Evolutionary conservation across 2,329 filamentous ascomycete genomes (phyloP).

Genomic region (Ilyonectria destructans): DNA sequence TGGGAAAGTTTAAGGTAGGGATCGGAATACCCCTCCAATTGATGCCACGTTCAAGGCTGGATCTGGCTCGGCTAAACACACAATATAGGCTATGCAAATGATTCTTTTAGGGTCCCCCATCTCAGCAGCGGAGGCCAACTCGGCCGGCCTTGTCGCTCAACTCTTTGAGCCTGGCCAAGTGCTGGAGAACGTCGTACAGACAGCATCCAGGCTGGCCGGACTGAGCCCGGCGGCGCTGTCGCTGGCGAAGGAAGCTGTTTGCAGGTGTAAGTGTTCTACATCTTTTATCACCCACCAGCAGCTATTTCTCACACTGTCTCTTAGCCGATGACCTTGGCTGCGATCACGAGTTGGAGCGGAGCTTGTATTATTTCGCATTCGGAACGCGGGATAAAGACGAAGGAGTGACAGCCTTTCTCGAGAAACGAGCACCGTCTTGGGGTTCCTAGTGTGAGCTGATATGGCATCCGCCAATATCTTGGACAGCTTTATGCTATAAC

Average conservation of each 20-base stretch:
- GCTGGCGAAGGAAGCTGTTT: conserved; percentile 51
- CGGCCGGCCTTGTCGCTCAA: conserved; percentile 47
- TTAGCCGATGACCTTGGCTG: conserved; percentile 47
- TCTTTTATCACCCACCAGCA: background rate
- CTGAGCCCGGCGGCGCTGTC: conserved; percentile 47
- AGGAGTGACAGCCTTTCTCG: conserved; percentile 52
- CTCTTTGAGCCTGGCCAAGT: conserved; percentile 50
- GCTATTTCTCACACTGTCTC: background rate
- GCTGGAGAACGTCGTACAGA: conserved; percentile 46
- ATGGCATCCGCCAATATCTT: background rate
- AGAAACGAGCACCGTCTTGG: conserved; percentile 37
- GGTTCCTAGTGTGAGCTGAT: background rate
- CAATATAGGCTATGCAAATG: conserved; percentile 53
- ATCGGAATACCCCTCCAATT: background rate
- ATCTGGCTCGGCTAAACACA: conserved; percentile 3
- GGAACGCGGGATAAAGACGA: conserved; percentile 52
- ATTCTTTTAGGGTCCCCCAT: conserved; percentile 51
- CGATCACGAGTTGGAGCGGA: conserved; percentile 54
- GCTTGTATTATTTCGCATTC: conserved; percentile 57
- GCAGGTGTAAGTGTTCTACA: conserved; percentile 42
- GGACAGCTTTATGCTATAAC: too few species aligned
- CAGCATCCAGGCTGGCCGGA: conserved; percentile 45
- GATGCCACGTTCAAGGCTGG: background rate
- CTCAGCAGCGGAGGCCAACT: conserved; percentile 45
- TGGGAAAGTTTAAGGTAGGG: conserved; percentile 59